A percentile compares a stretch with the other conserved stretches of the same genome.
phyloP scores from a whole-genome alignment of 257 asterid species.

The Fraxinus anomala region DNA sequence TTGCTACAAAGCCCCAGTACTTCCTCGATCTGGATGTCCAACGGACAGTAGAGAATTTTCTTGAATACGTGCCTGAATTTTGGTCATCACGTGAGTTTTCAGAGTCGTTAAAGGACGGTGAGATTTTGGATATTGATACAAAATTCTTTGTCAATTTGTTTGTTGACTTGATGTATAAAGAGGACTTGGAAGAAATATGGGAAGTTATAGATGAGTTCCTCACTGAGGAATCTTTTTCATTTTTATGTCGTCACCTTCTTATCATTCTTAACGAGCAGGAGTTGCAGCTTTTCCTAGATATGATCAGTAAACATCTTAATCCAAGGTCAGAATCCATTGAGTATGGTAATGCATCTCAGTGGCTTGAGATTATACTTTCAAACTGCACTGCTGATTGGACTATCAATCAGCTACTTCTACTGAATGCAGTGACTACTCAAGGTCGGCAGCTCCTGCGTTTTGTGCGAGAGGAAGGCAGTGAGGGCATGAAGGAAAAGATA shows the following conservation, averaged over 20 bases:
- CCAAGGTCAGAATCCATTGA: conserved; percentile 44
- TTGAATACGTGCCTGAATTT: conserved; percentile 89
- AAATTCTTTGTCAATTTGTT: conserved; percentile 64
- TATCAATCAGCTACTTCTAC: conserved; percentile 66
- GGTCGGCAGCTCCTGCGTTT: conserved; percentile 80
- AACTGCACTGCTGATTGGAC: conserved; percentile 46
- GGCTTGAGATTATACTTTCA: conserved; percentile 72
- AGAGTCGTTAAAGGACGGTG: conserved; percentile 84
- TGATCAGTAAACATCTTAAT: conserved; percentile 60
- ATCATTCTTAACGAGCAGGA: conserved; percentile 79
- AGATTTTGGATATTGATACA: conserved; percentile 63
- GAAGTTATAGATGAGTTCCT: conserved; percentile 71
- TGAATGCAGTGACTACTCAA: conserved; percentile 75
- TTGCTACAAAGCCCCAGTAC: conserved; percentile 97
- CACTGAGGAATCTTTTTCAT: conserved; percentile 73
- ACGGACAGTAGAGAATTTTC: conserved; percentile 85
- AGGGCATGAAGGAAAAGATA: conserved; percentile 58
- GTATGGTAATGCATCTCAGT: conserved; percentile 44
- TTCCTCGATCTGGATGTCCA: conserved; percentile 95
- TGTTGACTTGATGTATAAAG: conserved; percentile 76
- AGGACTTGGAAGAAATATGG: conserved; percentile 70
- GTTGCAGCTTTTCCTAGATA: conserved; percentile 57
- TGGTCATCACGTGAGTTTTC: conserved; percentile 91
- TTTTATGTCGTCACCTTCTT: conserved; percentile 82
- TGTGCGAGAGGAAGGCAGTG: conserved; percentile 72